Percentiles rank a stretch among this genome's conserved stretches.
phyloP scores from a whole-genome alignment of 805 yeast genomes.

The Ogataea sp. region DNA sequence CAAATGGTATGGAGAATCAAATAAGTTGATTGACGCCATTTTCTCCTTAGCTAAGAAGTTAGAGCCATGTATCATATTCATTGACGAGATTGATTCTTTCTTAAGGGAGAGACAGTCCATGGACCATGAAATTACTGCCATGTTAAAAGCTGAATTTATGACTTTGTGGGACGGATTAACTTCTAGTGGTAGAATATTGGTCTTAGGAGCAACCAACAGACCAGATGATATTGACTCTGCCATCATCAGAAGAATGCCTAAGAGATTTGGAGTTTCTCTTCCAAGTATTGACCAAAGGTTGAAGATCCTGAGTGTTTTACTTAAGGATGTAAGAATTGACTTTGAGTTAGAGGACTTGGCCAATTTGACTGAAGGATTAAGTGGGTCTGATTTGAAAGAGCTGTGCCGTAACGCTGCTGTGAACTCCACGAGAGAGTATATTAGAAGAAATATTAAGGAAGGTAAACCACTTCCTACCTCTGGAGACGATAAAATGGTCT shows the following conservation, averaged over 20 bases:
- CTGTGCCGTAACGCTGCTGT: constrained; percentile 90
- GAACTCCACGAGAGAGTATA: constrained; percentile 80
- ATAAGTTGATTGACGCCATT: constrained; percentile 88
- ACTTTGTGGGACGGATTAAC: constrained; percentile 92
- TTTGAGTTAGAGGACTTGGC: constrained; percentile 61
- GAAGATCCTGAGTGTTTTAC: constrained; percentile 60
- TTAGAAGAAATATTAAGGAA: constrained; percentile 44
- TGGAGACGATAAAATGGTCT: constrained; percentile 27
- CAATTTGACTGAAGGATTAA: constrained; percentile 57
- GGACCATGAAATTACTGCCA: constrained; percentile 95
- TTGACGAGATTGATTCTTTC: constrained; percentile 95
- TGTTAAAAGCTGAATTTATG: constrained; percentile 95
- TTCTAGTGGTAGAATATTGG: constrained; percentile 69
- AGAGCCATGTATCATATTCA: constrained; percentile 90
- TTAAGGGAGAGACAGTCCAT: constrained; percentile 73
- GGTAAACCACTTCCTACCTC: constrained; percentile 24
- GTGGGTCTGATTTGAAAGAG: constrained; percentile 91
- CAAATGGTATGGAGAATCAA: constrained; percentile 96
- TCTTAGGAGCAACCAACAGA: constrained; percentile 92
- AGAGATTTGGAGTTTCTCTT: constrained; percentile 68
- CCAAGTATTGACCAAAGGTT: constrained; percentile 64
- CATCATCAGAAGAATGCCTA: constrained; percentile 87
- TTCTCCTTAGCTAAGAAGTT: constrained; percentile 84
- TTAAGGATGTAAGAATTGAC: constrained; percentile 59
- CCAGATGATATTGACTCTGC: constrained; percentile 90